Conservation (phyloP, 2,329 filamentous ascomycete species). For the Aspergillus calidoustus region DNA sequence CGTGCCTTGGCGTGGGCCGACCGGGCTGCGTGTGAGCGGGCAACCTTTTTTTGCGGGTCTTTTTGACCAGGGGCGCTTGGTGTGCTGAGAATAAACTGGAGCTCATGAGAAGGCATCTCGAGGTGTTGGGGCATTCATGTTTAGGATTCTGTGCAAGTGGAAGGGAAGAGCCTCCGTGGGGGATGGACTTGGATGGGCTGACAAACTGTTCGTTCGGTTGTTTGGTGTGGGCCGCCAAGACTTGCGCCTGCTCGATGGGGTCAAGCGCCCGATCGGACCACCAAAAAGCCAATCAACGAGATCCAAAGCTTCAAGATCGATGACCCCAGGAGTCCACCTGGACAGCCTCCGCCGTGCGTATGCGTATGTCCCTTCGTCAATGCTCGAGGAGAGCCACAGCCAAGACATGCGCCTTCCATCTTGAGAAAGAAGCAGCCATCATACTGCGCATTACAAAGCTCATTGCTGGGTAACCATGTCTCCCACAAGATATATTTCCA, state of each 20-base stretch:
- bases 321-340: too few relatives aligned
- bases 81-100: conserved; percentile 8
- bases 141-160: neutral
- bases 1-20: conserved; percentile 23
- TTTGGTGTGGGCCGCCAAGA: conserved; percentile 3
- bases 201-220: neutral
- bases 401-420: neutral
- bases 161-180: neutral
- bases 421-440: neutral
- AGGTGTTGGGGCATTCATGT: neutral
- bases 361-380: too few relatives aligned
- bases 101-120: neutral
- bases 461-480: neutral
- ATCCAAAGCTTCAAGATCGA: neutral
- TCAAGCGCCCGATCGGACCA: neutral
- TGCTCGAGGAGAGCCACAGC: neutral
- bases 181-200: neutral
- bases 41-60: conserved; percentile 14
- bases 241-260: conserved; percentile 8
- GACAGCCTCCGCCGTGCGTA: too few relatives aligned
- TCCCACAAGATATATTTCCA: too few relatives aligned
- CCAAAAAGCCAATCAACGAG: neutral
- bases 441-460: neutral
- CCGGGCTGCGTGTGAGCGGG: conserved; percentile 28
- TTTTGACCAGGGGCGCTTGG: neutral